phyloP scores from a whole-genome alignment of 2,329 filamentous ascomycete genomes.

The Aureobasidium sp. region DNA sequence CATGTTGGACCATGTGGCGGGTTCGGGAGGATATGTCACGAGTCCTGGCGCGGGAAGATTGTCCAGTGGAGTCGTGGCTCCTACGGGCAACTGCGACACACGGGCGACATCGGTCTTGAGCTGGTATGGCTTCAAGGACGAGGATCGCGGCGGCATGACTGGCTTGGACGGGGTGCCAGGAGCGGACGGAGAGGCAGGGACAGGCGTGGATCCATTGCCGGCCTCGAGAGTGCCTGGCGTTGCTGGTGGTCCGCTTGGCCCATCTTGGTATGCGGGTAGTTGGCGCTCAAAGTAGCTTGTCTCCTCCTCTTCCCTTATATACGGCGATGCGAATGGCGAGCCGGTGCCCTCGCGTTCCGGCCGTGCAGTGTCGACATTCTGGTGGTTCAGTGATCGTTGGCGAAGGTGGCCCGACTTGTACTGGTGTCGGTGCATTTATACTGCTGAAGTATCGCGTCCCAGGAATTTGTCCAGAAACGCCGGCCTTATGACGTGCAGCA shows the following conservation, averaged over 20 bases:
- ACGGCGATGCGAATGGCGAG: conserved; percentile 9
- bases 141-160: background rate
- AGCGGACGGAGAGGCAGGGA: background rate
- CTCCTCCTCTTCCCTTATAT: conserved; percentile 17
- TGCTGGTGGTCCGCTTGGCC: background rate
- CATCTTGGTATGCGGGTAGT: conserved; percentile 3
- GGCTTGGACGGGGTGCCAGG: conserved; percentile 4
- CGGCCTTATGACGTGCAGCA: background rate
- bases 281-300: conserved; percentile 14
- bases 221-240: conserved; percentile 10
- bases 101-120: background rate
- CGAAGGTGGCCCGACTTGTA: conserved; percentile 21
- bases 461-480: background rate
- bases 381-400: conserved; percentile 19
- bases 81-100: background rate
- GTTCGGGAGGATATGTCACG: conserved; percentile 15
- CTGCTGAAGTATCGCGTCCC: background rate
- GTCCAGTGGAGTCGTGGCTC: conserved; percentile 6
- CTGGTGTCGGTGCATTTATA: conserved; percentile 10
- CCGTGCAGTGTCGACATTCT: conserved; percentile 18
- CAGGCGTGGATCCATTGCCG: conserved; percentile 9
- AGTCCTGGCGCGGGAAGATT: conserved; percentile 11
- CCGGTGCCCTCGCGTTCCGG: conserved; percentile 8
- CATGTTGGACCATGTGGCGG: conserved; percentile 35
- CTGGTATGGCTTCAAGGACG: conserved; percentile 5